Evolutionary conservation across 2,329 filamentous ascomycete genomes (phyloP), one percentile per base, ranked within the genome.

Genomic region (Herpotrichia juniperi): DNA sequence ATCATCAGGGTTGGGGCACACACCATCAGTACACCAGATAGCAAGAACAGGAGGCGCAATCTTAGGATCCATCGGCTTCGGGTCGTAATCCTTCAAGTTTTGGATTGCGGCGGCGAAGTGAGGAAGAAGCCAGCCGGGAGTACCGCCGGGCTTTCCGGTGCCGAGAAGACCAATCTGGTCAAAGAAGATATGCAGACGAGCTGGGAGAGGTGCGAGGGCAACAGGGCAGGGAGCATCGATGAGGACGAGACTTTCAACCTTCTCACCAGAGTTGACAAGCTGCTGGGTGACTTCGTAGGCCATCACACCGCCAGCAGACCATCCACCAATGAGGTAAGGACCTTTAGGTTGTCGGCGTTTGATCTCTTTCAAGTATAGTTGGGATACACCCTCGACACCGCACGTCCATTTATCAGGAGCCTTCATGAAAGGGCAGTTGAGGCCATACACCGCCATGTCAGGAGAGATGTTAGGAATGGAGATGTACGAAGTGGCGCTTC

Each of bases 401-500:
- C 85, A 87, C 24, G 80, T 81, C 74, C 83, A 88, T 62, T 87
- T 82, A 53, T 86, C 81, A 0, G 87, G 87, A 1, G 80, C 83
- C 75, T 85, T 88, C 84, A 89, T 86, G 76, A 86, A 90, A 4
- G 87, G 87, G 43, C 85, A 89, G 72, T 89, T 89, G 59, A 90
- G 72, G 48, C 80, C 80, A 59, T 77, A 81, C 10, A 81, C 78
- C 43, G 75, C 76, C 59, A 81, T 72, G 55, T 81, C 76, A n/a
- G 75, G 67, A 24, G 77, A 78, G 43, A 82, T 76, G 57, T 83
- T 81, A 39, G 81, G 78, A 42, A 86, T 84, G 61, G 80, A 80
- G 50, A 83, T 82, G 74, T 89, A 89, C 1, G 85, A 88, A n/a
- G 86, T 88, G 10, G 87, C 86, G 48, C 83, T 68, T 75, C 87